Conservation (phyloP, 768 basidiomycete species). For the Tricholoma sp. region DNA sequence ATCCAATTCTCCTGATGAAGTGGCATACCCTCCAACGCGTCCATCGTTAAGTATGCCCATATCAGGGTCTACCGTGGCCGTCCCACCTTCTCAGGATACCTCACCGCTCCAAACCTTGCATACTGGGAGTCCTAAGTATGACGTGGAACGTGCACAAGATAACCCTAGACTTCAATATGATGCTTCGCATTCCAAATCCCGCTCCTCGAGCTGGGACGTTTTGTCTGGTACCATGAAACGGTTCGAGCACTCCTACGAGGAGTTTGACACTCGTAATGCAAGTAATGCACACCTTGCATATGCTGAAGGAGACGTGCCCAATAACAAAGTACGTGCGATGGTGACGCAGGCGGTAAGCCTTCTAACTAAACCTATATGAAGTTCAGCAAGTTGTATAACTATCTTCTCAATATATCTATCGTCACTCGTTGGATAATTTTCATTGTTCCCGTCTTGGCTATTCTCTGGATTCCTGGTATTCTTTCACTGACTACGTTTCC, state of each 20-base stretch:
- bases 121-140: conserved; percentile 7
- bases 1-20: background rate
- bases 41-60: background rate
- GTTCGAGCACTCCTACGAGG: conserved; percentile 51
- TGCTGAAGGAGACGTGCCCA: conserved; percentile 59
- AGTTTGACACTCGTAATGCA: conserved; percentile 52
- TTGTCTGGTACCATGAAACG: conserved; percentile 41
- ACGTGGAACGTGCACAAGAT: conserved; percentile 21
- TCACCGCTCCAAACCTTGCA: background rate
- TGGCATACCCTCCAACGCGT: conserved; percentile 17
- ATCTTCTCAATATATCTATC: conserved; percentile 70
- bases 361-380: conserved; percentile 20
- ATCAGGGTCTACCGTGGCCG: conserved; percentile 7
- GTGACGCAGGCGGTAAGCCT: background rate
- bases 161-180: conserved; percentile 7
- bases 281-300: conserved; percentile 46
- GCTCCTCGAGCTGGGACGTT: conserved; percentile 46
- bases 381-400: conserved; percentile 64
- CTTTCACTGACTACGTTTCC: conserved; percentile 48
- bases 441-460: conserved; percentile 65
- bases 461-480: conserved; percentile 75
- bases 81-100: conserved; percentile 6
- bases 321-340: conserved; percentile 40
- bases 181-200: conserved; percentile 11
- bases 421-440: conserved; percentile 76